Base-by-base conservation (phyloP, 2,329 filamentous ascomycete species). In the Fusarium brevicatenulatum region DNA sequence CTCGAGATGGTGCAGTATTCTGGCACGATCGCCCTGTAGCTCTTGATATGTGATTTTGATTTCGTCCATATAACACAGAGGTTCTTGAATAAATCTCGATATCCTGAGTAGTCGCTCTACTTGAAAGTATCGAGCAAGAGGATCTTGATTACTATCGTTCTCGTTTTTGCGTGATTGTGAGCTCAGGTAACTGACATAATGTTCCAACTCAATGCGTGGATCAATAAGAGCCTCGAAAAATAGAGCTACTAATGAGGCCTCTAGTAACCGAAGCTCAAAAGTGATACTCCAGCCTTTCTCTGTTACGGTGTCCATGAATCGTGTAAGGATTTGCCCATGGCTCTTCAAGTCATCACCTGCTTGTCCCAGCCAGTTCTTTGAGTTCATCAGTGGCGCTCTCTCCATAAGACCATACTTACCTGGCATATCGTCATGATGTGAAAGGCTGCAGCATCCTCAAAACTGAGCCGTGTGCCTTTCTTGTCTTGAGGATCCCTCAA, bases 391-490 rank as follows among this genome's bases (percentile, higher is more conserved):
- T 30, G n/a, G n/a, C n/a, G n/a, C n/a, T n/a, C n/a, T n/a, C n/a
- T n/a, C n/a, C n/a, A n/a, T n/a, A n/a, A n/a, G n/a, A n/a, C n/a
- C n/a, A n/a, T n/a, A n/a, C 44, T 47, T 66, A 81, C 80, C 70
- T 82, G 79, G n/a, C 72, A 77, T 44, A 83, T 76, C 68, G 79
- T 79, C 28, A 81, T 63, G 18, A 82, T 59, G 52, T 82, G 82
- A 15, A 82, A 78, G 15, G 80, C 78, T 15, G 80, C 81, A 10
- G 81, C 64, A 0, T 79, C 80, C 11, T 82, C 81, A 2, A 70
- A 49, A 1, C 72, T 74, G 9, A 65, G 57, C 10, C 71, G 73
- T 36, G 66, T 72, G 7, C 40, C 50, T 0, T 76, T 72, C 10
- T 79, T 66, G 21, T 67, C 61, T 2, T 82, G 42, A 16, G 57